Conservation (phyloP, 306 rosid genomes). For the Vigna trinervia region DNA sequence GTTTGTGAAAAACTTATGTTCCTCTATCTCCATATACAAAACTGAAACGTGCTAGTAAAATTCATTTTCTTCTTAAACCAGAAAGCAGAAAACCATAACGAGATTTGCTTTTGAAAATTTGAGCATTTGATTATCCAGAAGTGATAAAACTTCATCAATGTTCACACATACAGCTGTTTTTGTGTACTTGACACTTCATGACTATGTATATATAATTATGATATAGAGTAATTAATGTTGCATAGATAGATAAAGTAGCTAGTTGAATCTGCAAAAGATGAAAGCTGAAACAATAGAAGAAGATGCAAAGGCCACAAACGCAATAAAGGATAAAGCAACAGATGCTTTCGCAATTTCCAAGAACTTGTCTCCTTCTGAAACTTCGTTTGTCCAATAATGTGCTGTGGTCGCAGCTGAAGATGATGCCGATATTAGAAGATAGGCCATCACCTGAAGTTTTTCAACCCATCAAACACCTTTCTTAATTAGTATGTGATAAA, state of each 20-base stretch:
- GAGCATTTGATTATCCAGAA: background rate
- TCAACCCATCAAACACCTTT: too few relatives aligned
- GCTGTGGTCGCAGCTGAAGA: slow-evolving; percentile 73
- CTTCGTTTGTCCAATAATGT: slow-evolving; percentile 39
- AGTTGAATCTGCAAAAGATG: slow-evolving; percentile 56
- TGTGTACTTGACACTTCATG: background rate
- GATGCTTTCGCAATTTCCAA: slow-evolving; percentile 65
- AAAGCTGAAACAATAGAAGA: slow-evolving; percentile 71
- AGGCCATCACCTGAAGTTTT: slow-evolving; percentile 61
- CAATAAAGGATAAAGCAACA: slow-evolving; percentile 67
- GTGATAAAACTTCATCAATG: slow-evolving; percentile 11
- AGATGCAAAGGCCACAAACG: slow-evolving; percentile 70
- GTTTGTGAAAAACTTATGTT: background rate
- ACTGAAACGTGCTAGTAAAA: background rate
- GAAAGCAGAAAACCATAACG: background rate
- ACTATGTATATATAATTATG: background rate
- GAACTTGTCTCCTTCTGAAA: slow-evolving; percentile 55
- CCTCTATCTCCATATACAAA: background rate
- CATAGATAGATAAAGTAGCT: slow-evolving; percentile 10
- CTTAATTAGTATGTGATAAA: too few relatives aligned
- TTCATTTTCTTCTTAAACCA: background rate
- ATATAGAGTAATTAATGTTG: background rate
- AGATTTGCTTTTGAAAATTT: too few relatives aligned
- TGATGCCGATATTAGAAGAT: slow-evolving; percentile 77
- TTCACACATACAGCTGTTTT: background rate